phyloP scores from a whole-genome alignment of 495 filamentous ascomycete genomes.

The Annulohypoxylon maeteangense region DNA sequence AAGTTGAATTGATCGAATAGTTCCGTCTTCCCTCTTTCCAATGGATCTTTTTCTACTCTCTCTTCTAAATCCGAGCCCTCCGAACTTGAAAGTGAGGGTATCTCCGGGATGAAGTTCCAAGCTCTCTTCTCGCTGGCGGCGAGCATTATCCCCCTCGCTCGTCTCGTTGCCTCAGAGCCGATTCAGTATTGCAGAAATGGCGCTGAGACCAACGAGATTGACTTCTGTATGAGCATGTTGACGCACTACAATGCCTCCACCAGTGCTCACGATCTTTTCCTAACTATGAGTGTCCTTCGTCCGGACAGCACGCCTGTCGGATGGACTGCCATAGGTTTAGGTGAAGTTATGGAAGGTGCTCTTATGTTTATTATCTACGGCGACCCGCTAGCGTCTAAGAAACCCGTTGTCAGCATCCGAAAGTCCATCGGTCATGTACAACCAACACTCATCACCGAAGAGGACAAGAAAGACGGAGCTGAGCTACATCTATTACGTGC shows the following conservation, averaged over 20 bases:
- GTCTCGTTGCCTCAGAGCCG: background rate
- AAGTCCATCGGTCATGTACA: constrained; percentile 14
- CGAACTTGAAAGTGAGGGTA: background rate
- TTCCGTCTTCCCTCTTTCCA: background rate
- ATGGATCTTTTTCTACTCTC: background rate
- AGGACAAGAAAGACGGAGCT: constrained; percentile 1
- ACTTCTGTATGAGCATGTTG: constrained; percentile 18
- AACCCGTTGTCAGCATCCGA: constrained; percentile 15
- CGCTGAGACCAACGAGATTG: background rate
- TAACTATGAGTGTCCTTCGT: constrained; percentile 9
- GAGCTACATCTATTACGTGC: constrained; percentile 1
- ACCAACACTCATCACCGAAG: constrained; percentile 3
- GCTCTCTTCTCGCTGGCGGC: background rate
- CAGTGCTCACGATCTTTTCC: background rate
- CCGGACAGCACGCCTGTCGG: background rate
- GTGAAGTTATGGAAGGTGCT: constrained; percentile 15
- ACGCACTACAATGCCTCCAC: constrained; percentile 12
- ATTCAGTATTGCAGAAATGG: constrained; percentile 15
- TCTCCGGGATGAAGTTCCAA: background rate
- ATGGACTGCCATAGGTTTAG: constrained; percentile 11
- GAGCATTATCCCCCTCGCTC: background rate
- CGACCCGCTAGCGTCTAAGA: background rate
- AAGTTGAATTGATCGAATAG: background rate
- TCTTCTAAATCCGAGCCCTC: background rate
- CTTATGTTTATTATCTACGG: constrained; percentile 22